A percentile compares a stretch with the other conserved stretches of the same genome.
These are phyloP conservation scores for Chenopodium quinoa DNA, from an alignment of 148 eudicot genomes.

Conservation along the genomic window DNA sequence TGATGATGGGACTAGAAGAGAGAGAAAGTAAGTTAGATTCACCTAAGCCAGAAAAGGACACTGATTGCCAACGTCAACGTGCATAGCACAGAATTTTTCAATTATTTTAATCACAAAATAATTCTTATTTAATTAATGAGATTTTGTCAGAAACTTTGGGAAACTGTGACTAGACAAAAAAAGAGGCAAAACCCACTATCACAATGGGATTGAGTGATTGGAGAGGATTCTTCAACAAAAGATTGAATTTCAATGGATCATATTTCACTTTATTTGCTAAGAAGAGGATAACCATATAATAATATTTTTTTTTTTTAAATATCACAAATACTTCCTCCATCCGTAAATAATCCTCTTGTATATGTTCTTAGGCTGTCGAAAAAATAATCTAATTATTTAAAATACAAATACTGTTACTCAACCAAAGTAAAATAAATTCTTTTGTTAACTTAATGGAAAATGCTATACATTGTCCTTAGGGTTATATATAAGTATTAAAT, in stretches of 20 bases:
- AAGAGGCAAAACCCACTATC: neutral
- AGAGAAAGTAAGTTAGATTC: conserved; percentile 20
- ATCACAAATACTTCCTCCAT: too few relatives aligned
- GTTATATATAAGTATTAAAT: too few relatives aligned
- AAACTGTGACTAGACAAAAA: neutral
- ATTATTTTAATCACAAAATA: too few relatives aligned
- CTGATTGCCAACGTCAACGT: conserved; percentile 28
- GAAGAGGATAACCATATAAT: conserved; percentile 18
- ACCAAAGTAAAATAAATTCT: too few relatives aligned
- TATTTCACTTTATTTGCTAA: conserved; percentile 24
- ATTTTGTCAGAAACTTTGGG: neutral
- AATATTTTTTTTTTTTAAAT: neutral
- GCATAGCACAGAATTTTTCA: conserved; percentile 9
- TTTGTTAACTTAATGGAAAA: too few relatives aligned
- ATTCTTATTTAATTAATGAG: neutral
- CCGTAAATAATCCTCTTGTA: too few relatives aligned
- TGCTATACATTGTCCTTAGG: too few relatives aligned
- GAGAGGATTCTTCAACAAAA: conserved; percentile 35
- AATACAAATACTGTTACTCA: too few relatives aligned
- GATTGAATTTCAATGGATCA: conserved; percentile 77
- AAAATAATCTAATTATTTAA: too few relatives aligned
- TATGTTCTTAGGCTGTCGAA: too few relatives aligned
- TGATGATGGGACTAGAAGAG: conserved; percentile 25
- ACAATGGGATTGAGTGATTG: conserved; percentile 29
- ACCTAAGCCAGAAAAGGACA: conserved; percentile 42